phyloP scores from a whole-genome alignment of 2,329 filamentous ascomycete genomes.

The Nigrospora sphaerica region DNA sequence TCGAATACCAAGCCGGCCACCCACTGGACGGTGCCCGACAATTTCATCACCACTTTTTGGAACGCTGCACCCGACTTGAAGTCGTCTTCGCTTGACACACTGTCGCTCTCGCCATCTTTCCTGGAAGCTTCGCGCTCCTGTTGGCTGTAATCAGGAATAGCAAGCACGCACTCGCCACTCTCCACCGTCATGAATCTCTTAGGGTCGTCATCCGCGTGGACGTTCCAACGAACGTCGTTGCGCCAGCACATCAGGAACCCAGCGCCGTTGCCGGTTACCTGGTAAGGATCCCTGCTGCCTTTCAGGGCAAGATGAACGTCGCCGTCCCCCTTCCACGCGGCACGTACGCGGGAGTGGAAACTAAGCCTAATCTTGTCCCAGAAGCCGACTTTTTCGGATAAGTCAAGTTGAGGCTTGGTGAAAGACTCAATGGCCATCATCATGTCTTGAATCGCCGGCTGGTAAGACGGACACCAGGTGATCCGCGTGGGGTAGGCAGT shows the following conservation, averaged over 20 bases:
- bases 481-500: constrained; percentile 87
- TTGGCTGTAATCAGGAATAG: constrained; percentile 87
- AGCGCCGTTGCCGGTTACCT: constrained; percentile 84
- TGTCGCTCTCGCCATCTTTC: constrained; percentile 47
- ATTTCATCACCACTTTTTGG: constrained; percentile 98
- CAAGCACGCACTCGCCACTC: constrained; percentile 90
- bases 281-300: constrained; percentile 85
- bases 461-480: constrained; percentile 96
- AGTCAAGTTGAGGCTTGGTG: constrained; percentile 89
- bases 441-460: constrained; percentile 97
- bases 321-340: constrained; percentile 91
- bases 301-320: constrained; percentile 93
- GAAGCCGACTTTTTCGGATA: constrained; percentile 89
- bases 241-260: constrained; percentile 99
- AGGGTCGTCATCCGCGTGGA: constrained; percentile 80
- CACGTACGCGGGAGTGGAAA: constrained; percentile 84
- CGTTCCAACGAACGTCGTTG: constrained; percentile 81
- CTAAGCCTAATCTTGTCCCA: constrained; percentile 97
- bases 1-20: constrained; percentile 89
- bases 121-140: constrained; percentile 64
- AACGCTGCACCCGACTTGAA: constrained; percentile 73
- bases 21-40: constrained; percentile 94
- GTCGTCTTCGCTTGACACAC: constrained; percentile 54
- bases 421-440: constrained; percentile 99
- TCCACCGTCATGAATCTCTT: constrained; percentile 93